phyloP scores from a whole-genome alignment of 208 protist genomes.

The Wallacemonas collosoma region DNA sequence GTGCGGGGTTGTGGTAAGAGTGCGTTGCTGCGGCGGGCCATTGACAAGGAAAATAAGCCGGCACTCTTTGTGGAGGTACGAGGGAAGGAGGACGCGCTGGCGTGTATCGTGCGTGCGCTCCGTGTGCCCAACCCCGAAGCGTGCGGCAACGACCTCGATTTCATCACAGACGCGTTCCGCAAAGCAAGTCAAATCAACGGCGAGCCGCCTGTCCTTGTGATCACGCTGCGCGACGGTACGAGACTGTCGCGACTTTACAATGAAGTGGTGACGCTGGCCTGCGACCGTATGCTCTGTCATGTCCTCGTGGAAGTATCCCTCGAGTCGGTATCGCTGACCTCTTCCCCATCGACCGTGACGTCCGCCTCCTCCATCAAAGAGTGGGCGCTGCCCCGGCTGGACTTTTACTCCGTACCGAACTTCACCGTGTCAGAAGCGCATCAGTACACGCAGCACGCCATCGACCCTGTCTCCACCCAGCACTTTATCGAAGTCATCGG shows the following conservation, averaged over 20 bases:
- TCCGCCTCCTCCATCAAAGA: constrained; percentile 33
- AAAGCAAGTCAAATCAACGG: constrained; percentile 70
- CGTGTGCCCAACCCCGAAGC: constrained; percentile 82
- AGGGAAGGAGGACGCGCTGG: constrained; percentile 69
- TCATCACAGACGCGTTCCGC: constrained; percentile 76
- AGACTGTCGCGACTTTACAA: constrained; percentile 76
- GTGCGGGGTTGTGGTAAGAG: constrained; percentile 65
- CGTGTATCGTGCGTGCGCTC: constrained; percentile 61
- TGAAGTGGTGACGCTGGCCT: constrained; percentile 69
- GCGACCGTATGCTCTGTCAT: constrained; percentile 76
- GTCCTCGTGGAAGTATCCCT: constrained; percentile 77
- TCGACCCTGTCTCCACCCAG: constrained; percentile 62
- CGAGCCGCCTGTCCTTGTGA: constrained; percentile 67
- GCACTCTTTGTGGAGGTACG: constrained; percentile 81
- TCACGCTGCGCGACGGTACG: constrained; percentile 78
- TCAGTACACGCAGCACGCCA: constrained; percentile 73
- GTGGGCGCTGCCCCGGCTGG: constrained; percentile 58
- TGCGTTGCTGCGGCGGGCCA: constrained; percentile 57
- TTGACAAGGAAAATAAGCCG: constrained; percentile 76
- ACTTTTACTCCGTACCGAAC: constrained; percentile 79
- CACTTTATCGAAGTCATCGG: constrained; percentile 80
- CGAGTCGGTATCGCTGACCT: constrained; percentile 57
- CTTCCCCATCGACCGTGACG: constrained; percentile 39
- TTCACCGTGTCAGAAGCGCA: constrained; percentile 68
- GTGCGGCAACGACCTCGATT: constrained; percentile 80